Conservation (phyloP, 495 filamentous ascomycete species). For the Xylaria venustula region DNA sequence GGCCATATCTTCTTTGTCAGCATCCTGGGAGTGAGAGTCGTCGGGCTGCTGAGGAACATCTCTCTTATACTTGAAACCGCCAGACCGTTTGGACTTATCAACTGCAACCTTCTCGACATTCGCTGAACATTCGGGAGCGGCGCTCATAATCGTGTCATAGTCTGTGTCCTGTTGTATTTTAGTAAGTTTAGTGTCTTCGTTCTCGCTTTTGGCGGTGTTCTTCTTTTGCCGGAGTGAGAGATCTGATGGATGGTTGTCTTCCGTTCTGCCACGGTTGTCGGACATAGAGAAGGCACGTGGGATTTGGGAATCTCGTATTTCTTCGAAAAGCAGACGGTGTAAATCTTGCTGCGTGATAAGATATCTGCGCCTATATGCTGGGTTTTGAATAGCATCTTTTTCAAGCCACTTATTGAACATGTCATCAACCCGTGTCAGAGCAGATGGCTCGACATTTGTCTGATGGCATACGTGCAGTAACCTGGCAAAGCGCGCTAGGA, state of each 20-base stretch:
- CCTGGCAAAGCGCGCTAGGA: constrained; percentile 17
- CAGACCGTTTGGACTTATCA: neutral
- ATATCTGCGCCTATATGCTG: constrained; percentile 25
- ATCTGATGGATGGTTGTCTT: neutral
- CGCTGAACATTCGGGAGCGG: neutral
- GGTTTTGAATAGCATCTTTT: constrained; percentile 14
- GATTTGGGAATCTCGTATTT: neutral
- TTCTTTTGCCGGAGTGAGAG: neutral
- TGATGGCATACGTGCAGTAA: constrained; percentile 14
- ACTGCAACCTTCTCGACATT: neutral
- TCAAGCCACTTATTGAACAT: constrained; percentile 31
- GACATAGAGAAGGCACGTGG: neutral
- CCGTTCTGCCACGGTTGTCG: neutral
- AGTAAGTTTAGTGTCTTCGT: neutral
- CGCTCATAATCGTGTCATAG: neutral
- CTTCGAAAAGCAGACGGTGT: neutral
- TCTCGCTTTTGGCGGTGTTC: neutral
- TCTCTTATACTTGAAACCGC: too few species aligned
- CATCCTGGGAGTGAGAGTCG: neutral
- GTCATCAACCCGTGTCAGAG: constrained; percentile 15
- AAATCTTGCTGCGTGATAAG: constrained; percentile 26
- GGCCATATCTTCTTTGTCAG: neutral
- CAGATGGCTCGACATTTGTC: constrained; percentile 7
- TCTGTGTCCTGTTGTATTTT: neutral
- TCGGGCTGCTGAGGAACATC: neutral